Percentiles rank a stretch among this genome's conserved stretches.
These are phyloP conservation scores for Lentinula boryana DNA, from an alignment of 768 basidiomycete genomes.

Conservation along the genomic window DNA sequence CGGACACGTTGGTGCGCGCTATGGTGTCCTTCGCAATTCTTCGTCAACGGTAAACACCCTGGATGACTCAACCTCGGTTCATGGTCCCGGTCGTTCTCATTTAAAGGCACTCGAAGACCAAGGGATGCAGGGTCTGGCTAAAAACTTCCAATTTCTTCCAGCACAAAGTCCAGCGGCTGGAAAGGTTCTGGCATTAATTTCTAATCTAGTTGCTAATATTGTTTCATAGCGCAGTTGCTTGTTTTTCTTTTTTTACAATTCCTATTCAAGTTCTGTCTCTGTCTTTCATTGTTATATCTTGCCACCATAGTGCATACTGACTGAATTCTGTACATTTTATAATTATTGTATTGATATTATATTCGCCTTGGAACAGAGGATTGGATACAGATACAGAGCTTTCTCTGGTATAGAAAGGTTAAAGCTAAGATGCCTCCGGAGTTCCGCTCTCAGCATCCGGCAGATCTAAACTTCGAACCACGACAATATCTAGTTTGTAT, in stretches of 20 bases:
- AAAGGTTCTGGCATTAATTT: constrained; percentile 2
- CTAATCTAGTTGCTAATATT: constrained; percentile 7
- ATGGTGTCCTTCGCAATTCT: constrained; percentile 42
- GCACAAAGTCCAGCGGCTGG: constrained; percentile 18
- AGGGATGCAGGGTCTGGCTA: constrained; percentile 71
- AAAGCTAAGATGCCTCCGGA: neutral
- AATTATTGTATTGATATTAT: no score
- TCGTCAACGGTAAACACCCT: constrained; percentile 59
- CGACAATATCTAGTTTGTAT: neutral
- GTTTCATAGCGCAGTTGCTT: constrained; percentile 1
- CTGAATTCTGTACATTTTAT: no score
- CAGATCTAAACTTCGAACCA: neutral
- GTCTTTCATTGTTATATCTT: neutral
- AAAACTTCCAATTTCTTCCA: constrained; percentile 65
- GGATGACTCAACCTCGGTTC: constrained; percentile 41
- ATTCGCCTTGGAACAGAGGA: no score
- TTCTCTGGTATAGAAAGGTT: no score
- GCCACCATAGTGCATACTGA: no score
- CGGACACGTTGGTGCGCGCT: constrained; percentile 39
- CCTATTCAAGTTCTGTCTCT: neutral
- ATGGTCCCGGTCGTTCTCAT: constrained; percentile 47
- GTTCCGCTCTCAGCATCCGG: neutral
- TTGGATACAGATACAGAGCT: no score
- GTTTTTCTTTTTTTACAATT: neutral
- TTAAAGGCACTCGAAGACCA: constrained; percentile 61